Evolutionary conservation across 352 stramenopile species (phyloP), one percentile per base, ranked within the genome.

Genomic region (Lagenidium sp.): DNA sequence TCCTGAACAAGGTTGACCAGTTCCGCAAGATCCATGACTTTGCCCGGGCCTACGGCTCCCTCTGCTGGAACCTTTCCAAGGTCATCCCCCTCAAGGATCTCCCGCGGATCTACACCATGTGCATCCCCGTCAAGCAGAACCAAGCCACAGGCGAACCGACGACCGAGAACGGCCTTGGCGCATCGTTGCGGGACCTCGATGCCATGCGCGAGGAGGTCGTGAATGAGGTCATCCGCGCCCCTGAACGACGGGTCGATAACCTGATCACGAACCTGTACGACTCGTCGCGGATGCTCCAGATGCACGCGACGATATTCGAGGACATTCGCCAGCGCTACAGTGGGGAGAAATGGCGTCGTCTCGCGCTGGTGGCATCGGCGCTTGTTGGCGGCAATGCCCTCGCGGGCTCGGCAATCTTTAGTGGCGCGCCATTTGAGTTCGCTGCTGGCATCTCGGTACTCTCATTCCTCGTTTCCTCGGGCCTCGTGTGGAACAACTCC

Each of bases 61-160:
- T 99, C 15, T 99, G 96, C 75, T 99, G 97, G 97, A 99, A 99
- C 69, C 57, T 99, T 21, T 96, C 74, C 60, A 94, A 91, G 60
- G 96, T 99, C 20, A 99, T 99, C 58, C 96, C 94, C 36, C 82
- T 98, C 20, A 99, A 99, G 71, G 97, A 99, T 68, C 66, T 99
- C 41, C 97, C 97, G 21, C 84, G 94, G 26, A 99, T 99, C 60
- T 99, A 98, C 68, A 99, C 97, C 32, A 99, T 99, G 96, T 99
- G 96, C 61, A 78, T 99, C 24, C 96, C 96, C 0, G 82, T 88
- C n/a, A 68, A 79, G 36, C 60, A 84, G 32, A 67, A 62, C 24
- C 64, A 63, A 32, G 50, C 71, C 11, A 15, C 8, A 8, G 66
- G 62, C 18, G 50, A 71, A 35, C 18, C 60, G 19, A 67, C 68